phyloP scores from a whole-genome alignment of 2,329 filamentous ascomycete genomes.

The Aspergillus ochraceoroseus region DNA sequence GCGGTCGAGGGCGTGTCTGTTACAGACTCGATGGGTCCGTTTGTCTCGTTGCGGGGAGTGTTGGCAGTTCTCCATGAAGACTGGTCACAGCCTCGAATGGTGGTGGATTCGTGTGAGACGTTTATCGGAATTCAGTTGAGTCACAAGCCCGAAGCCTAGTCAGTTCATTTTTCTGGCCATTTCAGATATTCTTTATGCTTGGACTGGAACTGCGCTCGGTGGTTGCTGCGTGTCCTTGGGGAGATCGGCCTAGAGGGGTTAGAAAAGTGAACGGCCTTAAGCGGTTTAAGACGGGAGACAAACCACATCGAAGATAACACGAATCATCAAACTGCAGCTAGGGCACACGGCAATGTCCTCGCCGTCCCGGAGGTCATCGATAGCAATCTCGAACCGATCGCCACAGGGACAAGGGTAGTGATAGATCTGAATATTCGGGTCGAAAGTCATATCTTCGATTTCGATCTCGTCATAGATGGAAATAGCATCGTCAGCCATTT shows the following conservation, averaged over 20 bases:
- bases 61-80: no score
- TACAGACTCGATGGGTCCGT: no score
- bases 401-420: slow-evolving; percentile 96
- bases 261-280: no score
- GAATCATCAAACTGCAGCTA: slow-evolving; percentile 94
- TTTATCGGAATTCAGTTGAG: not conserved
- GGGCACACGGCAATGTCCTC: slow-evolving; percentile 96
- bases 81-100: no score
- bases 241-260: slow-evolving; percentile 46
- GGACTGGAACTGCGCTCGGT: slow-evolving; percentile 35
- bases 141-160: not conserved
- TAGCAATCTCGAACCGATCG: slow-evolving; percentile 87
- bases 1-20: no score
- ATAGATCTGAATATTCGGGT: slow-evolving; percentile 76
- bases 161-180: not conserved
- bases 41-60: no score
- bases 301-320: slow-evolving; percentile 77
- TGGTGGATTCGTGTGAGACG: not conserved
- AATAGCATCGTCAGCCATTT: slow-evolving; percentile 60
- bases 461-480: slow-evolving; percentile 96
- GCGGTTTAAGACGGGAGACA: slow-evolving; percentile 12
- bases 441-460: slow-evolving; percentile 97
- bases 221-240: slow-evolving; percentile 41
- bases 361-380: slow-evolving; percentile 78
- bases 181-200: slow-evolving; percentile 31